Conservation (phyloP, 768 basidiomycete species). For the Exidia glandulosa region DNA sequence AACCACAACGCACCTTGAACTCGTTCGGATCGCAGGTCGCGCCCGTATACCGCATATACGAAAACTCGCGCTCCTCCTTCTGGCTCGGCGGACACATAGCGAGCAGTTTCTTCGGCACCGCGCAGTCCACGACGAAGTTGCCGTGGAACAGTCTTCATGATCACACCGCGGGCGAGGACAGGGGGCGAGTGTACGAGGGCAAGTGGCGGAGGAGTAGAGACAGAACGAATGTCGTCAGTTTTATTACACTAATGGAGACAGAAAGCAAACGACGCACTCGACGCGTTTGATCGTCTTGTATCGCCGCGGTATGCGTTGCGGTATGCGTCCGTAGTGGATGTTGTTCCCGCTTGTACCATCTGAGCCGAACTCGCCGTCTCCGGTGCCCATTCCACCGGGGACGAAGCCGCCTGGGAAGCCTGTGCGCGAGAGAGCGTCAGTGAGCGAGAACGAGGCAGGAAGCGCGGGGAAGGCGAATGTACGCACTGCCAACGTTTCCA, state of each 20-base stretch:
- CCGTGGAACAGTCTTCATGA: conserved; percentile 66
- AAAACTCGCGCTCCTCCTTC: conserved; percentile 79
- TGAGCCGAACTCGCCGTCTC: background rate
- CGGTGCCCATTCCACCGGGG: conserved; percentile 1
- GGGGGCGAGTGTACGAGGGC: background rate
- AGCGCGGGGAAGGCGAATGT: background rate
- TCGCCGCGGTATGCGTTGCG: conserved; percentile 77
- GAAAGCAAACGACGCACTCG: conserved; percentile 47
- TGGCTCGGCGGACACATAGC: conserved; percentile 67
- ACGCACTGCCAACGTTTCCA: background rate
- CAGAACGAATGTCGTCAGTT: background rate
- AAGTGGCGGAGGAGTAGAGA: background rate
- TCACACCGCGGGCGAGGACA: background rate
- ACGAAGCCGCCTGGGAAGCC: background rate
- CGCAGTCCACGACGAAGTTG: conserved; percentile 84
- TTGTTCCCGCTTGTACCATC: conserved; percentile 15
- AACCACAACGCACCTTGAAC: conserved; percentile 35
- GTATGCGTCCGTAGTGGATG: conserved; percentile 75
- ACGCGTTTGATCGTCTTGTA: conserved; percentile 93
- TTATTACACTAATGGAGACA: background rate
- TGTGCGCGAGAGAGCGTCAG: background rate
- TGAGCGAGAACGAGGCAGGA: background rate
- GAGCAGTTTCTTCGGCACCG: conserved; percentile 84
- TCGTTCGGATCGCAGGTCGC: conserved; percentile 95
- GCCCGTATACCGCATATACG: conserved; percentile 92